Percentiles rank a stretch among this genome's conserved stretches.
Conservation (phyloP, 1,284 basidiomycete genomes). For the Ganoderma boninense region DNA sequence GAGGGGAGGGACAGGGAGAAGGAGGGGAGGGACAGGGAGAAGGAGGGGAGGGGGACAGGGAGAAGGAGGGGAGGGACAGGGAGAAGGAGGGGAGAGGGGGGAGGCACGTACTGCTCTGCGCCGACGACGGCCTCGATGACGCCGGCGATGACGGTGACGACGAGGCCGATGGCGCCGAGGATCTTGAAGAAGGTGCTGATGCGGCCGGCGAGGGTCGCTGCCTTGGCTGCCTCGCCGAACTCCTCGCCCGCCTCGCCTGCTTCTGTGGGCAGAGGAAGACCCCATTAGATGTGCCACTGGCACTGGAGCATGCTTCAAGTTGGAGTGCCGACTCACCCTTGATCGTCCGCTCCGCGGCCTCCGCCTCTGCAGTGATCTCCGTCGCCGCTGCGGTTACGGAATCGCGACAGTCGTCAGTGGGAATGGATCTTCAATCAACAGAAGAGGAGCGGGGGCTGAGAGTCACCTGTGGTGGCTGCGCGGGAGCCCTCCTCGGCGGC, state of each 20-base stretch:
- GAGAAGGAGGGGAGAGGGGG: too few species aligned
- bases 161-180: neutral
- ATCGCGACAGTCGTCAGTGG: too few species aligned
- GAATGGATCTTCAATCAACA: too few species aligned
- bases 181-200: neutral
- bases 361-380: neutral
- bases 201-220: neutral
- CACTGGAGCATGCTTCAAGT: too few species aligned
- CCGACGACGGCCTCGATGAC: neutral
- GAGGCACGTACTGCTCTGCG: neutral
- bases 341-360: neutral
- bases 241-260: neutral
- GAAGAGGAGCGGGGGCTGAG: neutral
- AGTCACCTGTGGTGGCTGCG: neutral
- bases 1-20: too few species aligned
- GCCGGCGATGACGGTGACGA: neutral
- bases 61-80: too few species aligned
- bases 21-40: too few species aligned
- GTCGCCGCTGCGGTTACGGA: neutral
- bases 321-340: neutral
- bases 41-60: too few species aligned
- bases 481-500: neutral
- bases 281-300: too few species aligned
- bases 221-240: neutral
- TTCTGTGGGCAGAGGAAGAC: neutral